Conservation (phyloP, 208 protist genomes). For the Trypanosoma cruzi region DNA sequence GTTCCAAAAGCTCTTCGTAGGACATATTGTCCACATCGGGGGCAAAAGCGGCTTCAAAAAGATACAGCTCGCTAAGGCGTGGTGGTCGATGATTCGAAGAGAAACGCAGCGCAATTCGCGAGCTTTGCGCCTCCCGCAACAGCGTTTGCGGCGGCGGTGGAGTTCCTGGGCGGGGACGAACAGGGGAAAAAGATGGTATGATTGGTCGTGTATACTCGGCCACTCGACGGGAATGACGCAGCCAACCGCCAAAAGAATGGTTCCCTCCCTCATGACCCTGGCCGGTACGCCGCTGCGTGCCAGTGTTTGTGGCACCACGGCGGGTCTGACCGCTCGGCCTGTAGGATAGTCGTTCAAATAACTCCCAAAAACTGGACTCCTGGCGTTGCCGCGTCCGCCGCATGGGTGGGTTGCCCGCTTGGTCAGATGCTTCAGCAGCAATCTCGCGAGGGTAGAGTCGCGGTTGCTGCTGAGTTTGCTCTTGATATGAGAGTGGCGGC, state of each 20-base stretch:
- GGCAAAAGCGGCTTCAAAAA: constrained; percentile 16
- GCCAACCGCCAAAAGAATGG: background rate
- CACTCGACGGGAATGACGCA: background rate
- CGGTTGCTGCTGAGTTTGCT: background rate
- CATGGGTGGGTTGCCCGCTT: background rate
- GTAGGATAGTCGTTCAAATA: constrained; percentile 4
- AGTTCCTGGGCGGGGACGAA: background rate
- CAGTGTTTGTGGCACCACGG: background rate
- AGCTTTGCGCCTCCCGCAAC: background rate
- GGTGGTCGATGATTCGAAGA: background rate
- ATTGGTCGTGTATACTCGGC: background rate
- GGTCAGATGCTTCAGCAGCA: background rate
- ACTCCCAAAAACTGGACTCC: constrained; percentile 2
- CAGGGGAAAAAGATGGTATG: background rate
- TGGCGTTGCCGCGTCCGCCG: background rate
- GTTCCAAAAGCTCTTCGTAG: constrained; percentile 28
- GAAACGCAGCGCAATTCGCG: background rate
- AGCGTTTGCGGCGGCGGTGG: background rate
- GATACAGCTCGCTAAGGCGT: background rate
- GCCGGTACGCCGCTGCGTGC: background rate
- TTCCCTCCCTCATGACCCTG: background rate
- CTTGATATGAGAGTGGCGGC: background rate
- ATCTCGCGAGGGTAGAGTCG: background rate
- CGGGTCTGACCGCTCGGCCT: background rate
- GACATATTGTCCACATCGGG: constrained; percentile 34